Evolutionary conservation across 768 basidiomycete species (phyloP).

Genomic region (Saitozyma podzolica): DNA sequence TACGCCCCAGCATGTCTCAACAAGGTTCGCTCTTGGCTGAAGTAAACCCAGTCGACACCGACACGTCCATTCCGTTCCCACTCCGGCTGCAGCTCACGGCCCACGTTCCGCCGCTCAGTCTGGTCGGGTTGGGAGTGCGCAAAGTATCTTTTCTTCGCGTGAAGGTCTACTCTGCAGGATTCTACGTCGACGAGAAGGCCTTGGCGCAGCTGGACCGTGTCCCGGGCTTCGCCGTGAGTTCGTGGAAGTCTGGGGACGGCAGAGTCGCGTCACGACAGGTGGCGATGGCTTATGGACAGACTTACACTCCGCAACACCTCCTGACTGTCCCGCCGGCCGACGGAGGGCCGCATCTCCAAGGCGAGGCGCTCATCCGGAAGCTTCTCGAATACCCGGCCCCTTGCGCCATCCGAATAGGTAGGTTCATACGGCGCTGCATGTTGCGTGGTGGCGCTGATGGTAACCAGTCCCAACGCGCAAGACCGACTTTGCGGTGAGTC

Average conservation of each 20-base stretch:
- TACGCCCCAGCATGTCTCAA: no score
- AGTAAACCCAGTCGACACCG: slow-evolving; percentile 44
- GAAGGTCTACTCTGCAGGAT: slow-evolving; percentile 84
- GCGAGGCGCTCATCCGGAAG: slow-evolving; percentile 45
- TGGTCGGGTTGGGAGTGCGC: slow-evolving; percentile 81
- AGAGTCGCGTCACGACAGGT: no score
- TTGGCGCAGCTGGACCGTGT: slow-evolving; percentile 20
- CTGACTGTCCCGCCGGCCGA: slow-evolving; percentile 21
- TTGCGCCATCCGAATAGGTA: slow-evolving; percentile 53
- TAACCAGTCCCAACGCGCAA: slow-evolving; percentile 52
- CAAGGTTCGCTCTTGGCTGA: no score
- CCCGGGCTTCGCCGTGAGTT: slow-evolving; percentile 45
- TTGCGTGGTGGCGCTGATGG: not conserved
- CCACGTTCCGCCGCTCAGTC: slow-evolving; percentile 60
- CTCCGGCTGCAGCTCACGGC: slow-evolving; percentile 18
- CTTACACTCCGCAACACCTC: slow-evolving; percentile 29
- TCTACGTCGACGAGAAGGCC: slow-evolving; percentile 74
- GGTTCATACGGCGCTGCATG: slow-evolving; percentile 4
- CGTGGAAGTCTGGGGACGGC: no score
- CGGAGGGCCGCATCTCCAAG: slow-evolving; percentile 26
- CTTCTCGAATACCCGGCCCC: slow-evolving; percentile 42
- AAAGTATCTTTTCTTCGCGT: slow-evolving; percentile 85
- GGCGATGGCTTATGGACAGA: slow-evolving; percentile 12
- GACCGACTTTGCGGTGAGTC: slow-evolving; percentile 50
- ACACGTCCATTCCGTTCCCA: slow-evolving; percentile 51